Conservation (phyloP, 345 rosid species). For the Limnanthes douglasii region DNA sequence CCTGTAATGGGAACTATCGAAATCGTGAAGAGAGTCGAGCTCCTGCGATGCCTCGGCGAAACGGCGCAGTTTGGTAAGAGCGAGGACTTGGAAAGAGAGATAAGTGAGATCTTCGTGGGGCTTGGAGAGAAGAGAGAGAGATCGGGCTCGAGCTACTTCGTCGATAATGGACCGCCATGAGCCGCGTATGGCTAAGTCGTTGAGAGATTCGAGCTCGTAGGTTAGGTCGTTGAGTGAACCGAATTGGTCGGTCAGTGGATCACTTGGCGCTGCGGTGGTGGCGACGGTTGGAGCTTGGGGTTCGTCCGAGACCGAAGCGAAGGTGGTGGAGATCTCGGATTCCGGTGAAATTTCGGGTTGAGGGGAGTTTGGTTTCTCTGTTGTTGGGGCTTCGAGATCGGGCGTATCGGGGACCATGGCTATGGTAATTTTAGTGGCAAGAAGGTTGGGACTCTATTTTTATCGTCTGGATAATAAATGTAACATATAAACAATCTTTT, state of each 20-base stretch:
- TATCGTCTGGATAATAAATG: no score
- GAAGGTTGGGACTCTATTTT: neutral
- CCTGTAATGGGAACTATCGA: slow-evolving; percentile 45
- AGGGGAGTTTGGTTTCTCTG: no score
- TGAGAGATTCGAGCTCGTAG: slow-evolving; percentile 63
- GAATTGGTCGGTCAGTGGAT: slow-evolving; percentile 31
- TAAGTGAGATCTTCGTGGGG: slow-evolving; percentile 88
- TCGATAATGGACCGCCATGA: slow-evolving; percentile 83
- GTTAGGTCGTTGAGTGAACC: slow-evolving; percentile 57
- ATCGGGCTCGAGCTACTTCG: slow-evolving; percentile 45
- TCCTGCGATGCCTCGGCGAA: slow-evolving; percentile 61
- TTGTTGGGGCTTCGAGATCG: no score
- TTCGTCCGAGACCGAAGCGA: neutral
- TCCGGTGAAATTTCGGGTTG: slow-evolving; percentile 13
- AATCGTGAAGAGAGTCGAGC: slow-evolving; percentile 74
- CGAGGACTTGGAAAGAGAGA: slow-evolving; percentile 64
- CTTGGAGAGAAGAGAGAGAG: slow-evolving; percentile 37
- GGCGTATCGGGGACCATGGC: slow-evolving; percentile 10
- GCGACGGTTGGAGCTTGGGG: neutral
- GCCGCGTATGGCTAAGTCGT: slow-evolving; percentile 77
- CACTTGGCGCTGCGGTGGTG: slow-evolving; percentile 8
- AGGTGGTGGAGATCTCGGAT: slow-evolving; percentile 3
- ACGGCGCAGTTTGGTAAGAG: slow-evolving; percentile 74
- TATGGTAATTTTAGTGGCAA: slow-evolving; percentile 3
- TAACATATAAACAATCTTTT: no score